Percentiles rank a stretch among this genome's conserved stretches.
Conservation (phyloP, 2,329 filamentous ascomycete genomes). For the Nothophaeocryptopus gaeumannii region DNA sequence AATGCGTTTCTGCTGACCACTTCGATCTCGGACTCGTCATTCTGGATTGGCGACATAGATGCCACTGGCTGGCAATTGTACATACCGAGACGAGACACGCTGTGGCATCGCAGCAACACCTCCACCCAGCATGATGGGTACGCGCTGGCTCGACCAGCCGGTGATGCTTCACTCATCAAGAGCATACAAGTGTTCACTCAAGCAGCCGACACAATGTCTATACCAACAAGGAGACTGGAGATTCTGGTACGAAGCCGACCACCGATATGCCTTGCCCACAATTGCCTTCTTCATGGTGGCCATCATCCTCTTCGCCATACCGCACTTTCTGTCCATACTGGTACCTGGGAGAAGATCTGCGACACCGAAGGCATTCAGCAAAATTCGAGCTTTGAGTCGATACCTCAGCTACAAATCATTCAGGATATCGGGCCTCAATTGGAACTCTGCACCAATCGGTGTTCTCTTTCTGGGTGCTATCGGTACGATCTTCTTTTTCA, state of each 20-base stretch:
- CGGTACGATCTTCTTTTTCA: constrained; percentile 49
- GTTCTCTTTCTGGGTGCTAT: constrained; percentile 41
- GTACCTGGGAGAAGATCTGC: constrained; percentile 1
- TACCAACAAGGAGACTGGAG: constrained; percentile 49
- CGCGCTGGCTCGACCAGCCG: constrained; percentile 42
- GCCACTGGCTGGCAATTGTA: no score
- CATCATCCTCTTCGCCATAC: constrained; percentile 50
- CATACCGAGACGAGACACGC: no score
- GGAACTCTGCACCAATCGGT: constrained; percentile 48
- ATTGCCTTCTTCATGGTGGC: constrained; percentile 52
- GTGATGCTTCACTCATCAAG: constrained; percentile 43
- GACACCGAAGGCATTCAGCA: constrained; percentile 16
- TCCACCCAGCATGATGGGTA: no score
- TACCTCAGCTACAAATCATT: constrained; percentile 45
- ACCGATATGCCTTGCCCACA: constrained; percentile 52
- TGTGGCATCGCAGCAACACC: no score
- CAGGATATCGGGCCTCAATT: constrained; percentile 35
- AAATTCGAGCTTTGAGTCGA: constrained; percentile 37
- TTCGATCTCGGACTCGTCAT: not conserved
- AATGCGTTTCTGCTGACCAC: constrained; percentile 1
- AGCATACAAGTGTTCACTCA: constrained; percentile 27
- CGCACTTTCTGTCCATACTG: constrained; percentile 32
- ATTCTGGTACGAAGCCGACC: constrained; percentile 56
- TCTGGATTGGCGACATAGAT: not conserved
- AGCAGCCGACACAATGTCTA: constrained; percentile 45